These are phyloP conservation scores for Kwoniella shivajii DNA, from an alignment of 1,284 basidiomycete species.

Conservation along the genomic window DNA sequence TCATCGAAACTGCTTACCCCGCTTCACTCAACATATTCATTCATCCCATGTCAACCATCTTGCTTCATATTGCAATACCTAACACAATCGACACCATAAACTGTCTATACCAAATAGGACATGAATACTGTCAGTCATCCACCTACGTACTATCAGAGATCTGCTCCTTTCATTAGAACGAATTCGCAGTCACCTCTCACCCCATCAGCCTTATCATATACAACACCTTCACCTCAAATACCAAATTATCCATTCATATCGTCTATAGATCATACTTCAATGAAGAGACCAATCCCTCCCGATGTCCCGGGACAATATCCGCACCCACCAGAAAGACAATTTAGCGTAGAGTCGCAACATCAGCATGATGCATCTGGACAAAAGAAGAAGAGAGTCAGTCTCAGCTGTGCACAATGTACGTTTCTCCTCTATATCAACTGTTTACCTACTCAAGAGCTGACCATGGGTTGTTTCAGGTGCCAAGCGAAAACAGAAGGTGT, in stretches of 20 bases:
- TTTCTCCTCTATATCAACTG: slow-evolving; percentile 7
- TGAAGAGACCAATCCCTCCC: slow-evolving; percentile 22
- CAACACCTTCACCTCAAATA: slow-evolving; percentile 27
- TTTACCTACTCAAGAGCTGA: no score
- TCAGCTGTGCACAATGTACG: slow-evolving; percentile 55
- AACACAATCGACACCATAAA: background rate
- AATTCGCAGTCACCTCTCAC: slow-evolving; percentile 24
- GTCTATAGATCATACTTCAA: slow-evolving; percentile 16
- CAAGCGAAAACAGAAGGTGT: slow-evolving; percentile 52
- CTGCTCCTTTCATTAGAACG: slow-evolving; percentile 15
- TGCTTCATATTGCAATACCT: background rate
- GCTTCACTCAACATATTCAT: no score
- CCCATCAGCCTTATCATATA: slow-evolving; percentile 29
- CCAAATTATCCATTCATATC: background rate
- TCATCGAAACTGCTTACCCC: no score
- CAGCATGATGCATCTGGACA: slow-evolving; percentile 8
- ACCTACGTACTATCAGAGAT: slow-evolving; percentile 8
- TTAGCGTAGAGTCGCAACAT: slow-evolving; percentile 15
- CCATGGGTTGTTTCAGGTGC: no score
- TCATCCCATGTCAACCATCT: background rate
- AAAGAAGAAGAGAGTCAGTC: slow-evolving; percentile 54
- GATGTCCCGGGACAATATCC: slow-evolving; percentile 10
- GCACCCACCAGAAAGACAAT: slow-evolving; percentile 27
- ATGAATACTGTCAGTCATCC: slow-evolving; percentile 17
- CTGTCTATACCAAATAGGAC: slow-evolving; percentile 2